Evolutionary conservation across 108 stramenopile species (phyloP).

Genomic region (Aurantiochytrium sp.): DNA sequence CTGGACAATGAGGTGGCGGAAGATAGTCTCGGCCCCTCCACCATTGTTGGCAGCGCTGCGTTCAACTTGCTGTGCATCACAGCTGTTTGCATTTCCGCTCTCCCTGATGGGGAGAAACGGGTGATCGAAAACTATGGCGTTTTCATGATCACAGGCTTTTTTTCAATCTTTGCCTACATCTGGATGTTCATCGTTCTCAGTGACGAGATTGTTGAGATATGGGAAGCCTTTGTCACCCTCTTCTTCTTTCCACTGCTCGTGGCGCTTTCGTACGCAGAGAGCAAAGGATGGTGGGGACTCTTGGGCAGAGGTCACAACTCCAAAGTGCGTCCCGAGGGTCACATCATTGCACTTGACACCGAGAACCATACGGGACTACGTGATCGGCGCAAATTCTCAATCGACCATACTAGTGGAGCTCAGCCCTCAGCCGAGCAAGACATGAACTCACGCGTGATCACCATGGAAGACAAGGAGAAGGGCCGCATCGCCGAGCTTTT

Average conservation of each 20-base stretch:
- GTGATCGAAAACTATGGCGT: constrained; percentile 20
- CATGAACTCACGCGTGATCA: neutral
- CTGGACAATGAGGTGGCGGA: neutral
- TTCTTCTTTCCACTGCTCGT: constrained; percentile 31
- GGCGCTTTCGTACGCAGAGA: constrained; percentile 4
- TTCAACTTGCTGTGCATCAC: constrained; percentile 37
- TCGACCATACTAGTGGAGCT: neutral
- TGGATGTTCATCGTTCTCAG: constrained; percentile 34
- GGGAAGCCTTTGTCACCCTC: constrained; percentile 26
- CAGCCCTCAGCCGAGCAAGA: too few relatives aligned
- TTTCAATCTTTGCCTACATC: constrained; percentile 35
- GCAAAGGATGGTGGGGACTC: neutral
- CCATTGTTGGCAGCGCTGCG: constrained; percentile 38
- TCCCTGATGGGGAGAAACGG: constrained; percentile 25
- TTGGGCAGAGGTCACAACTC: neutral
- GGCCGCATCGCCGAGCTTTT: neutral
- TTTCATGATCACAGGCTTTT: constrained; percentile 21
- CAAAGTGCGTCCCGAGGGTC: constrained; percentile 11
- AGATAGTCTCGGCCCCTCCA: constrained; percentile 33
- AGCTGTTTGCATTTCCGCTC: constrained; percentile 22
- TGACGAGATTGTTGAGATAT: neutral
- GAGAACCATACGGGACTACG: neutral
- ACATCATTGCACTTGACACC: neutral
- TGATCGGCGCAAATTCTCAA: neutral
- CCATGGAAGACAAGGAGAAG: neutral